Base-by-base conservation (phyloP, 1,284 basidiomycete species). In the Leccinum pallidistipes region DNA sequence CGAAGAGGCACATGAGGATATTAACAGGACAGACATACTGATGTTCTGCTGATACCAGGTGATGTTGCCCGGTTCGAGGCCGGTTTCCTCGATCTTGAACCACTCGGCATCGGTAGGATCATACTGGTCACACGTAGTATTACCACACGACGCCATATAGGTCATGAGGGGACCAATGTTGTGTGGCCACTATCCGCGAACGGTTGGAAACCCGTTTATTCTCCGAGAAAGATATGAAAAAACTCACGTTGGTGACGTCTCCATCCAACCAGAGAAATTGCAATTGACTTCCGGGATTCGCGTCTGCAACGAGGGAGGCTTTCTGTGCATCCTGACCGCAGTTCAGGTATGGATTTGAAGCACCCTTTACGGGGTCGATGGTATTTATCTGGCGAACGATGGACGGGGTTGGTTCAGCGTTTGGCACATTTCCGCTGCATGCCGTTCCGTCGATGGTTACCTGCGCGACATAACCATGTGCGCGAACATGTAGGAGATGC, bases 101-200 rank as follows among this genome's bases (percentile, higher is more conserved):
- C 86, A 91, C 67, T 85, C 76, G 3, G 87, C 86, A 10, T 79
- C 70, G 5, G 79, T 76, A 2, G 82, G 68, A 67, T 90, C 78
- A 72, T 86, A 90, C 64, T 86, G 74, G 69, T 83, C 80, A 74
- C 89, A 90, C 2, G 83, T 76, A 0, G 77, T 77, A 27, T 75
- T 70, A 2, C 83, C 84, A 66, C 88, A 91, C 12, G 81, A 78
- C 0, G 88, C 82, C 81, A 92, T 81, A 71, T 92, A 92, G 43
- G 85, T 87, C 74, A 91, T 78, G 69, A 91, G 74, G 2, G 90
- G 89, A 4, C 90, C 90, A 11, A 78, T 85, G 61, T 88, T 79
- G 68, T 92, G 90, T 2, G 86, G 85, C 89, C 88, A 90, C 86
- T 90, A 34, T 38, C 58, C 43, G 24, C 53, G 6, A 18, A 18